Conservation (phyloP, 2,329 filamentous ascomycete species). For the Colletotrichum sp. region DNA sequence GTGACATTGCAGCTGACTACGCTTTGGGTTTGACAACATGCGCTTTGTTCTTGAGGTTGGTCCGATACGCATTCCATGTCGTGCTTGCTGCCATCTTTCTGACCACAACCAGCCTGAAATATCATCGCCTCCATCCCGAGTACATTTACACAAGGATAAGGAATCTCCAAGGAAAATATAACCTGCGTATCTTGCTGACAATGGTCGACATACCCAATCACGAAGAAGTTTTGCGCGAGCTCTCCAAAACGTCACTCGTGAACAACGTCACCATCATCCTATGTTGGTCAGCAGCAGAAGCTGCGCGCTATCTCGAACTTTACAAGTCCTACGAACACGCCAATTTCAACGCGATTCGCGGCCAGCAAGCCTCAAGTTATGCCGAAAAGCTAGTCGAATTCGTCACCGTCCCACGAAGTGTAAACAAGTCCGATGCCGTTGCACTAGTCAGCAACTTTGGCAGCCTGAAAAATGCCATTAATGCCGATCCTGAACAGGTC, state of each 20-base stretch:
- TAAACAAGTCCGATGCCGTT: slow-evolving; percentile 95
- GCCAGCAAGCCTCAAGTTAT: slow-evolving; percentile 83
- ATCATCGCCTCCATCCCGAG: slow-evolving; percentile 95
- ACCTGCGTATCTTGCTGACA: slow-evolving; percentile 81
- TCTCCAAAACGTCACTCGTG: slow-evolving; percentile 90
- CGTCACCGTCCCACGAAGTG: slow-evolving; percentile 83
- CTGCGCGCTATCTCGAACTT: slow-evolving; percentile 89
- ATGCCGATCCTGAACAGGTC: slow-evolving; percentile 86
- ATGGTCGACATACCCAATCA: slow-evolving; percentile 97
- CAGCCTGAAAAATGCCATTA: slow-evolving; percentile 83
- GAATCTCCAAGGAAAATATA: slow-evolving; percentile 83
- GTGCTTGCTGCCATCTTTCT: neutral
- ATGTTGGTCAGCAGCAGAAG: slow-evolving; percentile 94
- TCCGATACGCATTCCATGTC: neutral
- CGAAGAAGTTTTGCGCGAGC: slow-evolving; percentile 85
- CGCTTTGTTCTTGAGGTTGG: slow-evolving; percentile 79
- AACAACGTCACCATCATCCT: slow-evolving; percentile 92
- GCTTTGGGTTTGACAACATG: slow-evolving; percentile 87
- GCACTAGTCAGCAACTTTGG: slow-evolving; percentile 92
- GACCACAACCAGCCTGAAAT: slow-evolving; percentile 71
- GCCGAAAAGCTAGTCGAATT: slow-evolving; percentile 90
- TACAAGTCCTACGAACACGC: slow-evolving; percentile 96
- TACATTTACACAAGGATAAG: slow-evolving; percentile 96
- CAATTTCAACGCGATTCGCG: slow-evolving; percentile 78
- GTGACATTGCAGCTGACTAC: slow-evolving; percentile 95